Evolutionary conservation across 768 basidiomycete species (phyloP).

Genomic region (Termitomyces sp.): DNA sequence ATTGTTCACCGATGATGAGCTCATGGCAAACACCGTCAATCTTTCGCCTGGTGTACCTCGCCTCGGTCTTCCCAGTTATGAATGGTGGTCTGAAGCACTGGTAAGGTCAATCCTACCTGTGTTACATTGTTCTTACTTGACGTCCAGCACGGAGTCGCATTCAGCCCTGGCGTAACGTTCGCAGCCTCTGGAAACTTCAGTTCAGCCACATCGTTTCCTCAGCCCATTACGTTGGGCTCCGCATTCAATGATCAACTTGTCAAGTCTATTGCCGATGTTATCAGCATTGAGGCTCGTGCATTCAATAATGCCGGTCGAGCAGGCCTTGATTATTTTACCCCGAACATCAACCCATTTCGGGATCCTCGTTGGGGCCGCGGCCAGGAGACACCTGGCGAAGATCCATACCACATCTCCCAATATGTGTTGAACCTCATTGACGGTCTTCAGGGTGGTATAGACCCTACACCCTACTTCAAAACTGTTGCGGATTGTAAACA

Average conservation of each 20-base stretch:
- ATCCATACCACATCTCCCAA: conserved; percentile 45
- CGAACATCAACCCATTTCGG: conserved; percentile 54
- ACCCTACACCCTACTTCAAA: conserved; percentile 45
- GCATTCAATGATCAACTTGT: conserved; percentile 52
- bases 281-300: conserved; percentile 53
- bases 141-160: conserved; percentile 48
- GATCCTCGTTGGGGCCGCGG: conserved; percentile 62
- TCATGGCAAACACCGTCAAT: conserved; percentile 47
- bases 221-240: conserved; percentile 49
- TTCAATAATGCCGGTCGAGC: conserved; percentile 51
- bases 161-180: conserved; percentile 47
- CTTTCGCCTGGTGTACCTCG: conserved; percentile 45
- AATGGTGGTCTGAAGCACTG: conserved; percentile 60
- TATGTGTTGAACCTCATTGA: conserved; percentile 51
- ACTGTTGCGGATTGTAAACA: conserved; percentile 57
- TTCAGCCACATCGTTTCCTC: conserved; percentile 54
- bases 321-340: conserved; percentile 53
- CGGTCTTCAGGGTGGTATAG: conserved; percentile 53
- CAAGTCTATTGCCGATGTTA: conserved; percentile 39
- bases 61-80: conserved; percentile 48
- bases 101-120: conserved; percentile 19
- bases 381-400: conserved; percentile 60
- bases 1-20: conserved; percentile 45
- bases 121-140: background rate
- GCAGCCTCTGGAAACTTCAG: conserved; percentile 46